Evolutionary conservation across 345 rosid genomes (phyloP), one percentile per base, ranked within the genome.

Genomic region (Rubroshorea leprosula): DNA sequence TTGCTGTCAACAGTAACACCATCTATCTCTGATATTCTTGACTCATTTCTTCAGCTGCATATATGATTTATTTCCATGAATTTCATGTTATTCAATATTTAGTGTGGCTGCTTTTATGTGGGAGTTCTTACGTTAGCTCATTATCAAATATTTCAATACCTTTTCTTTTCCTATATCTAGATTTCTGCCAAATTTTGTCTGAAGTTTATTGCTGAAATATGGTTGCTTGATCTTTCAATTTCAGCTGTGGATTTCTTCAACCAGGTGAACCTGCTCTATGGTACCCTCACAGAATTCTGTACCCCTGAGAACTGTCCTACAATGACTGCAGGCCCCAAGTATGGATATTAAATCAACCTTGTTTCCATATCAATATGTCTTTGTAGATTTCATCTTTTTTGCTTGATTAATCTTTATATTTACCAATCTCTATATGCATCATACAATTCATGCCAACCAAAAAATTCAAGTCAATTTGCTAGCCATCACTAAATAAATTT

Each of bases 251-350:
- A 92, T 80, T 92, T 93, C 87, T 93, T 93, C 79, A 93, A 93
- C 77, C 99, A 93, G 71, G 99, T 93, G 90, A 93, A 93, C 76
- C 85, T 93, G 75, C 92, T 93, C 60, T 93, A 80, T 72, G 97
- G 97, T 41, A 93, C 97, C 15, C 89, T 93, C 49, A 93, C 97
- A 3, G 99, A 93, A 74, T 93, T 93, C 78, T 93, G 99, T 65
- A 93, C 99, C 12, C 81, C 92, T 23, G 96, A 87, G 72, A 87
- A 79, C 72, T 93, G 99, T 69, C 89, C 99, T 72, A 89, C 99
- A 54, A 93, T 93, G 99, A 80, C 90, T 62, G 99, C 99, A 59
- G 99, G 99, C 58, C 96, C 99, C 73, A 93, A 89, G 99, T 93
- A 93, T 70, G 82, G 58, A 45, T 57, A 57, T 21, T 55, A 61